A percentile compares a stretch with the other conserved stretches of the same genome.
Conservation (phyloP, 2,329 filamentous ascomycete genomes). For the Aureobasidium sp. region DNA sequence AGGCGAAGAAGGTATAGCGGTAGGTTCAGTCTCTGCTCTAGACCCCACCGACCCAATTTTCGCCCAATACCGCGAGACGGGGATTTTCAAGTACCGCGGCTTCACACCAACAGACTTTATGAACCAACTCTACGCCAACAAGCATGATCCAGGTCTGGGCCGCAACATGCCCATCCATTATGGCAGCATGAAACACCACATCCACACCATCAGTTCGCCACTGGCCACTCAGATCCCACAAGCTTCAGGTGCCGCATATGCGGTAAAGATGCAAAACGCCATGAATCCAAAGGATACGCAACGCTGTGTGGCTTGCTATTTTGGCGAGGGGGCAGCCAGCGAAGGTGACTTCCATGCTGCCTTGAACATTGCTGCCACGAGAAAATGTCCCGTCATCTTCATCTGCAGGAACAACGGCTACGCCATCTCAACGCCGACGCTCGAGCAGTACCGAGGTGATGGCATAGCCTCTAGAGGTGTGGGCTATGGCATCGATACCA, state of each 20-base stretch:
- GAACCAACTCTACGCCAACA: slow-evolving; percentile 88
- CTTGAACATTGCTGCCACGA: slow-evolving; percentile 82
- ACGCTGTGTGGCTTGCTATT: slow-evolving; percentile 73
- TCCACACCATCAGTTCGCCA: slow-evolving; percentile 81
- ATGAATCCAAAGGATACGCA: slow-evolving; percentile 62
- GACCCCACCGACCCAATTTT: slow-evolving; percentile 84
- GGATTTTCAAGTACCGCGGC: slow-evolving; percentile 82
- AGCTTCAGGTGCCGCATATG: slow-evolving; percentile 79
- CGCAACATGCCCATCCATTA: slow-evolving; percentile 99
- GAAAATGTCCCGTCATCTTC: slow-evolving; percentile 81
- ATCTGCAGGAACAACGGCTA: slow-evolving; percentile 92
- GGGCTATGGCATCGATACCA: slow-evolving; percentile 90
- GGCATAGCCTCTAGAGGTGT: slow-evolving; percentile 81
- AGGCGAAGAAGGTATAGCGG: slow-evolving; percentile 87
- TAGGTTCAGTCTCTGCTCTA: slow-evolving; percentile 80
- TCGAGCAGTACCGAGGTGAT: slow-evolving; percentile 87
- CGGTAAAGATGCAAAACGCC: slow-evolving; percentile 70
- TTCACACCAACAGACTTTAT: slow-evolving; percentile 87
- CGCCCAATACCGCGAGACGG: slow-evolving; percentile 89
- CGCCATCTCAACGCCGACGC: slow-evolving; percentile 80
- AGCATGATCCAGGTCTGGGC: slow-evolving; percentile 68
- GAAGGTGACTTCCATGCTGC: slow-evolving; percentile 91
- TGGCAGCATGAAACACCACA: slow-evolving; percentile 73
- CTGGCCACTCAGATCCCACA: slow-evolving; percentile 86
- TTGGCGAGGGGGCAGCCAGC: slow-evolving; percentile 82